Base-by-base conservation (phyloP, 371 early-diverging fungal genomes). In the Mucor saturninus region DNA sequence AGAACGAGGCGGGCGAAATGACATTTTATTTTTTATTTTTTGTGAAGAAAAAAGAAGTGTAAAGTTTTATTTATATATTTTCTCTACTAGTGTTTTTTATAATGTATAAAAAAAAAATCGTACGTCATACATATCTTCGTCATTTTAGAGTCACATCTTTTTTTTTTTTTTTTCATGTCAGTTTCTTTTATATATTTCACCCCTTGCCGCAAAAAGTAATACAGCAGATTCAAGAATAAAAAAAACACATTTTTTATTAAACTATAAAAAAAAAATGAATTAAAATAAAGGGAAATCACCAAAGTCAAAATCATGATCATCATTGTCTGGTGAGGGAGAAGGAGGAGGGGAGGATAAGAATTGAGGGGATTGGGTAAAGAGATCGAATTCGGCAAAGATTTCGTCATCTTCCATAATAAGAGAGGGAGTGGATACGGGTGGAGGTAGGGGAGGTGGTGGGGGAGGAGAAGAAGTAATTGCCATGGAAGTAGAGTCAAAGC, bases 1-100 rank as follows among this genome's bases (percentile, higher is more conserved):
- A 42, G 77, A 70, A 29, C 68, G 75, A 37, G 80, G 79, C 14
- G 79, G 75, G 14, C 81, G 76, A 56, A 83, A 81, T 15, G 81
- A 83, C 83, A 83, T 83, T 52, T 35, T 14, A n/a, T 43, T 43
- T 14, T 43, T 43, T 14, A n/a, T 14, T 43, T 43, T 21, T 21
- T 21, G 21, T 21, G 21, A 21, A 21, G 21, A 21, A 21, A 21
- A 21, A 21, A 21, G 21, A 21, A 21, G 21, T 21, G 21, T 21
- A 21, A 21, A 21, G 21, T 0, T 21, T 21, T 21, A 21, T 21
- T 21, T 21, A 21, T 21, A 21, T 21, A 21, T 21, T 21, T 21
- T 21, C 21, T 21, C 21, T 21, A 21, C 21, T 21, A 21, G 21
- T 21, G 21, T 21, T 21, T 21, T 21, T 21, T 21, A 21, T 21